Percentiles rank a stretch among this genome's conserved stretches.
Conservation (phyloP, 2,329 filamentous ascomycete genomes). For the Bipolaris oryzae region DNA sequence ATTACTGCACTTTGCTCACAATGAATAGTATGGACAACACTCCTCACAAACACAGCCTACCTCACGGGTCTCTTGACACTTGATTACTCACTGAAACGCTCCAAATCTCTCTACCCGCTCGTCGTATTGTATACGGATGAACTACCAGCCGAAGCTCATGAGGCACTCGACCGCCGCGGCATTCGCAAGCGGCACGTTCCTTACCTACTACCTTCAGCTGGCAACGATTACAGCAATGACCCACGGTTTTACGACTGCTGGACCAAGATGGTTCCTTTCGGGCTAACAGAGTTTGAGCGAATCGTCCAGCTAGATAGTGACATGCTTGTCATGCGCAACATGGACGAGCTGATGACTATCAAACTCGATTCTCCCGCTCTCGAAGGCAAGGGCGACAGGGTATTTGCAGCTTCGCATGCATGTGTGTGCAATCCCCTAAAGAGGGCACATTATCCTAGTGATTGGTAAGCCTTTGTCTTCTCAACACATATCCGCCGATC, state of each 20-base stretch:
- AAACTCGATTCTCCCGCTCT: constrained; percentile 65
- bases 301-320: constrained; percentile 86
- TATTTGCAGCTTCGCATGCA: constrained; percentile 83
- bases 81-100: constrained; percentile 72
- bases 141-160: constrained; percentile 71
- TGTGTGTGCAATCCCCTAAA: constrained; percentile 86
- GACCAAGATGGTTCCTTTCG: constrained; percentile 82
- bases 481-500: neutral
- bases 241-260: constrained; percentile 88
- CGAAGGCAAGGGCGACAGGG: constrained; percentile 62
- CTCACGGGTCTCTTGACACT: constrained; percentile 82
- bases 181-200: constrained; percentile 73
- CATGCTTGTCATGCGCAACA: constrained; percentile 82
- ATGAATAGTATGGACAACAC: constrained; percentile 75
- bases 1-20: neutral
- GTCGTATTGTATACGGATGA: constrained; percentile 81
- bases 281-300: constrained; percentile 74
- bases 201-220: constrained; percentile 69
- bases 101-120: constrained; percentile 71
- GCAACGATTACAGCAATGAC: constrained; percentile 74
- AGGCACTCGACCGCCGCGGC: constrained; percentile 69
- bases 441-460: constrained; percentile 75
- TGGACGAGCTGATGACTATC: constrained; percentile 91
- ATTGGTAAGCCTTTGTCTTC: constrained; percentile 61
- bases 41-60: constrained; percentile 85